A percentile compares a stretch with the other conserved stretches of the same genome.
Evolutionary conservation across 1,284 basidiomycete genomes (phyloP).

Genomic region (Marasmius tenuissimus): DNA sequence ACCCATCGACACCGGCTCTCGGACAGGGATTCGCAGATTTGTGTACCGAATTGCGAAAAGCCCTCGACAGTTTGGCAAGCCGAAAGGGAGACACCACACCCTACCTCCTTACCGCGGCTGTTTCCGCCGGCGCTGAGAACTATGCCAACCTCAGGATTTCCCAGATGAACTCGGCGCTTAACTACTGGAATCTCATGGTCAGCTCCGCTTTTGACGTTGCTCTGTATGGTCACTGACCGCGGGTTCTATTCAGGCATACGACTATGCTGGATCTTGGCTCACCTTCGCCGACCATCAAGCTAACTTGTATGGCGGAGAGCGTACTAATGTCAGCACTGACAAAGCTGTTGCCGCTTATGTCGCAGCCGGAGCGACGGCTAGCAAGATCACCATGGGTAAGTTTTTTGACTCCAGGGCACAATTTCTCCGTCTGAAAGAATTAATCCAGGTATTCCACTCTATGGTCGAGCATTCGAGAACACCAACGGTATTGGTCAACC

Average conservation of each 20-base stretch:
- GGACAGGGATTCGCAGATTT: conserved; percentile 63
- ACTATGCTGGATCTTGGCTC: conserved; percentile 74
- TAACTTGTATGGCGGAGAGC: conserved; percentile 69
- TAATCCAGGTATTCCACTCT: conserved; percentile 71
- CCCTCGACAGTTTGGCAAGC: conserved; percentile 49
- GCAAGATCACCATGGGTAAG: conserved; percentile 79
- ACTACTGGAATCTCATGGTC: conserved; percentile 94
- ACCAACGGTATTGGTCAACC: conserved; percentile 75
- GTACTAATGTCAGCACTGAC: conserved; percentile 70
- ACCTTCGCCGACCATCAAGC: conserved; percentile 77
- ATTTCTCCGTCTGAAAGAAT: background rate
- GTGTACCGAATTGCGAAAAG: conserved; percentile 53
- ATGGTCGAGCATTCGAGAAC: conserved; percentile 82
- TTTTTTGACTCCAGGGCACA: conserved; percentile 7
- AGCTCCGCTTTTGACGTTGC: conserved; percentile 8
- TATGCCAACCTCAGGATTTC: conserved; percentile 65
- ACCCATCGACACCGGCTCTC: conserved; percentile 48
- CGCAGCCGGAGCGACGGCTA: conserved; percentile 63
- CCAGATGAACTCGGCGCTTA: conserved; percentile 75
- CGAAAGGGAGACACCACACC: conserved; percentile 60
- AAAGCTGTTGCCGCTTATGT: conserved; percentile 69
- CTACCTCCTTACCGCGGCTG: conserved; percentile 59
- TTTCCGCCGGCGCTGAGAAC: conserved; percentile 66
- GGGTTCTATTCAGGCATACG: conserved; percentile 57
- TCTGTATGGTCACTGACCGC: background rate